Evolutionary conservation across 352 stramenopile species (phyloP), one percentile per base, ranked within the genome.

Genomic region (Globisporangium mamillatum): DNA sequence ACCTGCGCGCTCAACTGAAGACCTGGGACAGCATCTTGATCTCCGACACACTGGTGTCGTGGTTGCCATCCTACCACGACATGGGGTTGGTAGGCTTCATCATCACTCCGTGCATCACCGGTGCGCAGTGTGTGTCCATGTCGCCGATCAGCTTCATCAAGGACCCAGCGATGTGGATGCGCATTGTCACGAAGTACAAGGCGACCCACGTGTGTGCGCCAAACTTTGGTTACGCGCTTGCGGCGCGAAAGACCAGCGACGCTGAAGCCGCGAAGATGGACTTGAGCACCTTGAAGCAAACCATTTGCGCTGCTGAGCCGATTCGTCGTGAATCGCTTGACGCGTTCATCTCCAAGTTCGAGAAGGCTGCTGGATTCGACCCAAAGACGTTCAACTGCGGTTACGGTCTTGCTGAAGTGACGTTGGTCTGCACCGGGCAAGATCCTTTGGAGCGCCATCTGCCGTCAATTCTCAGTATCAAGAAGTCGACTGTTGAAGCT

Each of bases 61-160:
- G 87, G 87, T 72, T 94, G 57, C 87, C 87, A 12, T 90, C 78
- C 18, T 94, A 94, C 66, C 87, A 94, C 68, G 87, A 94, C 69
- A 94, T 94, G 87, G 87, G 87, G 0, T 75, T 94, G 34, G 84
- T 94, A 3, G 87, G 87, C n/a, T 93, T 92, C 68, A 92, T 92
- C 68, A 80, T 94, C 63, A 80, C 75, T 32, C 84, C 86, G 5
- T 86, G 76, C 32, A 67, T 89, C 59, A 86, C 70, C 8, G 79
- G 70, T 29, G 82, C 81, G 18, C 78, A 78, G 53, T 93, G 86
- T 66, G 84, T 93, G 41, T 88, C 80, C 48, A 93, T 93, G 83
- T 95, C 88, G 63, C 88, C 88, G 10, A 88, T 92, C 60, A 91
- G 82, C 54, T 95, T 95, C 69, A 93, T 95, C 74, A 93, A 93